Conservation (phyloP, 2,329 filamentous ascomycete species). For the Venturiaceae sp. region DNA sequence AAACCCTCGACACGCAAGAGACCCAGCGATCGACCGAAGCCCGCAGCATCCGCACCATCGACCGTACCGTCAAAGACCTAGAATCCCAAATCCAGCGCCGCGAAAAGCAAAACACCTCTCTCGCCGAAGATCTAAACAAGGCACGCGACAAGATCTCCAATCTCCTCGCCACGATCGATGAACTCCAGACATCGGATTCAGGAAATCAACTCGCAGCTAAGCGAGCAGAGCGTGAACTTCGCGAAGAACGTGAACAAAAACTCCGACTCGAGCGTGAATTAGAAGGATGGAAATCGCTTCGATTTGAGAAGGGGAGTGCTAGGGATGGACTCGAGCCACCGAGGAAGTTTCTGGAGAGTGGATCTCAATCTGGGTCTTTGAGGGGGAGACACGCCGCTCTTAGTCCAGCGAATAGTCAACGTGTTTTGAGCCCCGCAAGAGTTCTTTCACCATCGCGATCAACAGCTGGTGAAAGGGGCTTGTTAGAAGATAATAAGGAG, state of each 20-base stretch:
- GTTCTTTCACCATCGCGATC: constrained; percentile 1
- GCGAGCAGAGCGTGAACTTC: constrained; percentile 79
- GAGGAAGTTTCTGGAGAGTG: neutral
- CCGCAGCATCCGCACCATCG: constrained; percentile 81
- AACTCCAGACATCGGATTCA: constrained; percentile 82
- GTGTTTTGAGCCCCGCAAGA: neutral
- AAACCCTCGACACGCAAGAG: constrained; percentile 75
- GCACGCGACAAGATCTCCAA: constrained; percentile 87
- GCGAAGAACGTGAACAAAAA: constrained; percentile 77
- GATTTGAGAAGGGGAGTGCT: constrained; percentile 45
- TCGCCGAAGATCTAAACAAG: constrained; percentile 74
- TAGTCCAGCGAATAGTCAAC: neutral
- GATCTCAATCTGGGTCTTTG: neutral
- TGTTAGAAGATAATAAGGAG: neutral
- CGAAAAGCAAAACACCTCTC: constrained; percentile 73
- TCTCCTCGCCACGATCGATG: constrained; percentile 83
- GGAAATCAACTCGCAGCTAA: constrained; percentile 70
- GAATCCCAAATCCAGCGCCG: constrained; percentile 87
- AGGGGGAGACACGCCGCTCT: neutral
- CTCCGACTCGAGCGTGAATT: constrained; percentile 79
- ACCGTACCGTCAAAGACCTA: constrained; percentile 87
- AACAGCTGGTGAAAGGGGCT: neutral
- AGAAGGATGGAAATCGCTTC: constrained; percentile 66
- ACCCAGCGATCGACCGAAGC: constrained; percentile 69
- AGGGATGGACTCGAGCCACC: neutral